Percentiles rank a stretch among this genome's conserved stretches.
Evolutionary conservation across 192 early-diverging fungal genomes (phyloP).

Genomic region (Coemansia sp.): DNA sequence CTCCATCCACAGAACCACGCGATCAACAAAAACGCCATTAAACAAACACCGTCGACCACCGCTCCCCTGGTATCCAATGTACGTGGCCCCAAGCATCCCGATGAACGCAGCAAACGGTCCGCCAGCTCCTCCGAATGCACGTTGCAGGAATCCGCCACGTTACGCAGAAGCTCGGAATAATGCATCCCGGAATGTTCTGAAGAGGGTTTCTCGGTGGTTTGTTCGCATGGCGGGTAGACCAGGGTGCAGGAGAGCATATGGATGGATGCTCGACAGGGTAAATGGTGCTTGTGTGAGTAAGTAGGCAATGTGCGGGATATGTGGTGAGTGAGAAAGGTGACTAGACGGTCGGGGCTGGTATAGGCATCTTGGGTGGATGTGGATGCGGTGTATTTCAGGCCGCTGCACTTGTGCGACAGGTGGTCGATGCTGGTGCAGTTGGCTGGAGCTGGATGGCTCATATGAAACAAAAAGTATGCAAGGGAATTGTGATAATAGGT

Average conservation of each 20-base stretch:
- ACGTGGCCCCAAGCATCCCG: conserved; percentile 5
- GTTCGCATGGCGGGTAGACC: conserved; percentile 19
- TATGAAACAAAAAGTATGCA: neutral
- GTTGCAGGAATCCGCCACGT: conserved; percentile 8
- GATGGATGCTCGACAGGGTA: conserved; percentile 13
- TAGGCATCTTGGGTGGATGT: neutral
- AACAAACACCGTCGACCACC: neutral
- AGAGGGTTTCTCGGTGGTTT: neutral
- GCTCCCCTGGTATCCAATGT: neutral
- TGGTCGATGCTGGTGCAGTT: neutral
- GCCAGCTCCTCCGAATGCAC: conserved; percentile 24
- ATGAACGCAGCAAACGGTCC: conserved; percentile 14
- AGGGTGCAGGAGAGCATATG: conserved; percentile 26
- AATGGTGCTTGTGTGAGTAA: neutral
- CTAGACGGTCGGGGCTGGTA: neutral
- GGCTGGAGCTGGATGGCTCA: neutral
- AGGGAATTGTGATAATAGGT: no score
- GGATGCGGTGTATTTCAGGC: neutral
- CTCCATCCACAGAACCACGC: neutral
- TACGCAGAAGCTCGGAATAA: conserved; percentile 18
- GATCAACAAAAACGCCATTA: neutral
- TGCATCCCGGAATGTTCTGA: conserved; percentile 13
- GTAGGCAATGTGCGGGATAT: neutral
- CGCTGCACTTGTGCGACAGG: neutral
- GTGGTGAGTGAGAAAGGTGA: neutral